phyloP scores from a whole-genome alignment of 2,329 filamentous ascomycete species.

The Paracoccidioides lutzii region DNA sequence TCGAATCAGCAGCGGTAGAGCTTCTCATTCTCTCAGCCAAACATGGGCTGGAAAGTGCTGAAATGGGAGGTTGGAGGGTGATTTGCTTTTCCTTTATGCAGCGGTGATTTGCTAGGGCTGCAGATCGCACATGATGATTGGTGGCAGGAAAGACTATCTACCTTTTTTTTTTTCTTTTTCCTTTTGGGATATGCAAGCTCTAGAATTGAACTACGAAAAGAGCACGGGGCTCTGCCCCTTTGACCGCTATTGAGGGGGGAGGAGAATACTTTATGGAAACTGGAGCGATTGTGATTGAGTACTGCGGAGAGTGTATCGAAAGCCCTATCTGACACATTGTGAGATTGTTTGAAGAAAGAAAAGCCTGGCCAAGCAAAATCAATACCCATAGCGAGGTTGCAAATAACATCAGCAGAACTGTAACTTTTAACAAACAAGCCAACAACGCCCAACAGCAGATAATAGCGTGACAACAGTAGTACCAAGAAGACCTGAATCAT shows the following conservation, averaged over 20 bases:
- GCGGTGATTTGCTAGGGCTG: not conserved
- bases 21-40: conserved; percentile 72
- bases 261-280: not conserved
- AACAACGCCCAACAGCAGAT: not conserved
- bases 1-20: conserved; percentile 47
- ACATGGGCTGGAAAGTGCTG: conserved; percentile 58
- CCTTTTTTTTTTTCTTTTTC: not conserved
- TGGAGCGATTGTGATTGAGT: not conserved
- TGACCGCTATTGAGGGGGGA: not conserved
- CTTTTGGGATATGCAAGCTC: not conserved
- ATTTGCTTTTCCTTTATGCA: not conserved
- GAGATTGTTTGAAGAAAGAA: not conserved
- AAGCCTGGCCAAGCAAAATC: not conserved
- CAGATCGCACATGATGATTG: not conserved
- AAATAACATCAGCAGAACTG: not conserved
- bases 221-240: too few relatives aligned
- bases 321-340: not conserved
- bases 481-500: not conserved
- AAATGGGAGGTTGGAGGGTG: not conserved
- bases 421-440: not conserved
- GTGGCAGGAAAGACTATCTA: not conserved
- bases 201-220: too few relatives aligned
- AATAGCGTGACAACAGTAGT: not conserved
- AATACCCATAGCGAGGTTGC: not conserved
- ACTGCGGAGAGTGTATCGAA: not conserved